Base-by-base conservation (phyloP, 2,329 filamentous ascomycete species). In the Sclerotinia minor region DNA sequence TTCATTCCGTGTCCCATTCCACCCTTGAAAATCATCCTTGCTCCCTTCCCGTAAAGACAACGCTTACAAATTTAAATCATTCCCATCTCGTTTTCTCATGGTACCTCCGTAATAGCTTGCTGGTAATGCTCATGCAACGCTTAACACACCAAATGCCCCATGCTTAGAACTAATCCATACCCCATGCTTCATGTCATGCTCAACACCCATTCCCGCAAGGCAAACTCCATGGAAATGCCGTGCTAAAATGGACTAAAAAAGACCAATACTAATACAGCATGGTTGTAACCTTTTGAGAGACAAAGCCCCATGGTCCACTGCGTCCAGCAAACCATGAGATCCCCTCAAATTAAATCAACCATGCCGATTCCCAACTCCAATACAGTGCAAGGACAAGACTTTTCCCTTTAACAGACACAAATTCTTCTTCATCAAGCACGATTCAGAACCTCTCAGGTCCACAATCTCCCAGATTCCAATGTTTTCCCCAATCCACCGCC, bases 61-160 rank as follows among this genome's bases (percentile, higher is more conserved):
- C 1, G 35, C 13, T n/a, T 57, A 57, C n/a, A 57, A 57, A 57
- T 57, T 11, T n/a, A 57, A 57, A 57, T 41, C 21, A 57, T 57
- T 24, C 13, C 38, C 54, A 32, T 57, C 54, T 57, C 54, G 54
- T 57, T 32, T 29, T 17, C 29, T 44, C 54, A 35, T 57, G 35
- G n/a, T 19, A 57, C 44, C 35, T 57, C 35, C 19, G 3, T 26
- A 41, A n/a, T 26, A 57, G 8, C n/a, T 57, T 41, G 54, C 54
- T 57, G 41, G 54, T 57, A 57, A 41, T 58, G 15, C 54, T 4
- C 41, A 58, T 26, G 15, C 54, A 41, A 44, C 54, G 45, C 59
- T 50, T 19, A 38, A 50, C 49, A 29, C 29, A 35, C 29, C 15
- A 49, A 35, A 61, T 61, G 58, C 58, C 49, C 11, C 26, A 60